Evolutionary conservation across 345 rosid species (phyloP), one percentile per base, ranked within the genome.

Genomic region (Hibiscus syriacus): DNA sequence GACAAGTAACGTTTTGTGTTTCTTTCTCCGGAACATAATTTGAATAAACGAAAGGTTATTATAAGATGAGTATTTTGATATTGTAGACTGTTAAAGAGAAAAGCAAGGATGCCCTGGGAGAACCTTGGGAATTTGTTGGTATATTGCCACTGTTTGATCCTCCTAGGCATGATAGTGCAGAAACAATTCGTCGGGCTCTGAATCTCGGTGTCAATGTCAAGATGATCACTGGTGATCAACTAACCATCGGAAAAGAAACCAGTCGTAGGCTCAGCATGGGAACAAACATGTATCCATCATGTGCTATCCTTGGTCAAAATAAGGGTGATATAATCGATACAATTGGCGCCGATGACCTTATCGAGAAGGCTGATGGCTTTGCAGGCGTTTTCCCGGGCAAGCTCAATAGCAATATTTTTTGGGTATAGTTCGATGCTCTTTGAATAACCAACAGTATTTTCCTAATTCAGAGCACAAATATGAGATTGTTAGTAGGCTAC

Each of bases 401-500:
- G 17, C 27, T 25, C 50, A 45, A 14, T 38, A 38, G 13, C 41
- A 38, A 38, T 11, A 25, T 26, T 55, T n/a, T 16, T 55, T 3
- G 8, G 41, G 41, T n/a, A 38, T 32, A 16, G 19, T 32, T n/a
- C n/a, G n/a, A 62, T 41, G 17, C 10, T 4, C 3, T 25, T n/a
- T 57, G 25, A n/a, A 57, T 30, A n/a, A 58, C 39, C 36, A 25
- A 17, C 53, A 43, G 7, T 41, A 5, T 23, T 26, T 17, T 59
- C 23, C 70, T 78, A 68, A 54, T 69, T 34, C 69, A 87, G 98
- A 92, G 79, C 98, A 92, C 83, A 92, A 92, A 73, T 92, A 90
- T 49, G 96, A 90, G 85, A 92, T 92, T 50, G 98, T 92, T 68
- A 88, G 79, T 84, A 84, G 86, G 76, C 86, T 92, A 25, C 97